Evolutionary conservation across 2,329 filamentous ascomycete genomes (phyloP).

Genomic region (Dactylella cylindrospora): DNA sequence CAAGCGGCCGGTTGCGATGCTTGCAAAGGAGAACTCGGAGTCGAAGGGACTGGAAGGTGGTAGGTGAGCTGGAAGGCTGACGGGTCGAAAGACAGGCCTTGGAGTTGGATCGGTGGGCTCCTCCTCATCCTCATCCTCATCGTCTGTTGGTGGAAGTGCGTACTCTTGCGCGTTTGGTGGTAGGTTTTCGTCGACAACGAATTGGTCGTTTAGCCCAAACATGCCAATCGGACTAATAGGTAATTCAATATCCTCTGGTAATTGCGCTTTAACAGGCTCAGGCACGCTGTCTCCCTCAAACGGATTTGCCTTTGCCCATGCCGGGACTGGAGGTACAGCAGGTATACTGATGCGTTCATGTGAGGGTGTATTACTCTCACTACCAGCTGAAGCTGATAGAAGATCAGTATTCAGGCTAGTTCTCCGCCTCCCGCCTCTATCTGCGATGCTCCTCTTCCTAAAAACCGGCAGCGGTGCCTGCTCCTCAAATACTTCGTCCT

Average conservation of each 20-base stretch:
- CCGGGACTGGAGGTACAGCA: too few species aligned
- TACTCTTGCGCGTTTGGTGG: neutral
- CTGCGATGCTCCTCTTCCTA: conserved; percentile 25
- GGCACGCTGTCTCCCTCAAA: too few species aligned
- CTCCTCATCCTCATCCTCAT: conserved; percentile 13
- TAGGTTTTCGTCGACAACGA: conserved; percentile 11
- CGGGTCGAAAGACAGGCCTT: neutral
- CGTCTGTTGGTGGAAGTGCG: conserved; percentile 2
- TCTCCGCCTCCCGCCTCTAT: conserved; percentile 3
- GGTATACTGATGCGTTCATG: too few species aligned
- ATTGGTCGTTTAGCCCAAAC: conserved; percentile 10
- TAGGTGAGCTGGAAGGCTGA: neutral
- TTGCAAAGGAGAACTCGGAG: neutral
- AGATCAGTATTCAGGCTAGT: too few species aligned
- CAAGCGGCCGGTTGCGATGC: too few species aligned
- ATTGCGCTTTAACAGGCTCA: too few species aligned
- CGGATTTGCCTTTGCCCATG: too few species aligned
- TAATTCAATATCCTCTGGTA: conserved; percentile 10
- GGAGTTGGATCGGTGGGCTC: neutral
- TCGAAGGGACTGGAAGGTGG: neutral
- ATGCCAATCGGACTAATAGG: conserved; percentile 24
- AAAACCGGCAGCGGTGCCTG: conserved; percentile 38
- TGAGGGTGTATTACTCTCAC: too few species aligned
- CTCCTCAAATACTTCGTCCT: conserved; percentile 20
- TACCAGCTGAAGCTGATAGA: too few species aligned